phyloP scores from a whole-genome alignment of 2,329 filamentous ascomycete genomes.

The Geosmithia morbida region DNA sequence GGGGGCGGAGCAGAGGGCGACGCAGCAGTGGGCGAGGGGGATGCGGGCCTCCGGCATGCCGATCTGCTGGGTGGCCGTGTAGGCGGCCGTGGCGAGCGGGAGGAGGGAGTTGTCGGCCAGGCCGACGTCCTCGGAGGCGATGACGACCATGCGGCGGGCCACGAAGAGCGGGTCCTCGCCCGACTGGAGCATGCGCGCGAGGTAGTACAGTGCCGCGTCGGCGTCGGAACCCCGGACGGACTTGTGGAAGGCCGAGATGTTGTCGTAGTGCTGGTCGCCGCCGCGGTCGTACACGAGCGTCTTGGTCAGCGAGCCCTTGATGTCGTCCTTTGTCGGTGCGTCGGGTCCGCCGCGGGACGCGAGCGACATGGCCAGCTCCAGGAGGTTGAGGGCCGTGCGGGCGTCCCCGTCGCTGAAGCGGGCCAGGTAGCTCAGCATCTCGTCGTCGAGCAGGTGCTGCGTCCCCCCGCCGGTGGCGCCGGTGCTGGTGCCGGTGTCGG shows the following conservation, averaged over 20 bases:
- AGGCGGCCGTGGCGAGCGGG: constrained; percentile 70
- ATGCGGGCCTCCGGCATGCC: constrained; percentile 93
- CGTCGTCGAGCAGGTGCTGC: constrained; percentile 54
- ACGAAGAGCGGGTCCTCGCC: constrained; percentile 91
- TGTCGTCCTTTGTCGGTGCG: constrained; percentile 54
- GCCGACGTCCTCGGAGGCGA: constrained; percentile 88
- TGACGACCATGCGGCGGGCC: constrained; percentile 82
- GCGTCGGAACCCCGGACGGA: constrained; percentile 77
- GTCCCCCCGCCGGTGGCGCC: too few relatives aligned
- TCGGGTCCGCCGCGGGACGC: constrained; percentile 15
- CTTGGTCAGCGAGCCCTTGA: constrained; percentile 76
- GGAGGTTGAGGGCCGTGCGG: constrained; percentile 78
- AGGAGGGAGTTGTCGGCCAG: constrained; percentile 78
- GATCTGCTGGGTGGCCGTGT: constrained; percentile 80
- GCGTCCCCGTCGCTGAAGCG: constrained; percentile 87
- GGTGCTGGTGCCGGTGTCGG: background rate
- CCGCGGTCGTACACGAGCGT: constrained; percentile 90
- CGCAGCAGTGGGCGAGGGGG: constrained; percentile 73
- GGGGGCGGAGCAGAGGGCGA: constrained; percentile 64
- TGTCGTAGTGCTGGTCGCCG: constrained; percentile 95
- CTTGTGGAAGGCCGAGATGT: constrained; percentile 94
- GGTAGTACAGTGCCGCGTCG: constrained; percentile 85
- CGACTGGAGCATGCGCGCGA: constrained; percentile 88
- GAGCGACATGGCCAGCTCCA: constrained; percentile 77
- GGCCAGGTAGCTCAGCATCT: constrained; percentile 68